Base-by-base conservation (phyloP, 1,284 basidiomycete genomes). In the Trametes sp. region DNA sequence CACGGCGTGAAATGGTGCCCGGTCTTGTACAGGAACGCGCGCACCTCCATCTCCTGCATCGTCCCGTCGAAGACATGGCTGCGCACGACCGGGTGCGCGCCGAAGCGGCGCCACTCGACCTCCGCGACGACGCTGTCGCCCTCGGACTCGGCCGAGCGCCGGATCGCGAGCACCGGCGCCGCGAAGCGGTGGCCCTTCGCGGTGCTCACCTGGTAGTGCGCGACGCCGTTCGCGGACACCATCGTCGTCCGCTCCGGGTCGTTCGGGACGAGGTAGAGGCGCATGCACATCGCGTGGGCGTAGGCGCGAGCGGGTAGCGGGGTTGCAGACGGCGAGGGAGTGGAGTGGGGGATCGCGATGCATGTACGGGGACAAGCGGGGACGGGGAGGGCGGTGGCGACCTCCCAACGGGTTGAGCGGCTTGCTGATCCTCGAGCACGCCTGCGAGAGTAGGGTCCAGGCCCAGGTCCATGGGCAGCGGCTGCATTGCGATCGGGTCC, bases 191-290 rank as follows among this genome's bases (percentile, higher is more conserved):
- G 68, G 50, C 68, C 65, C 49, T 78, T 75, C 48, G 71, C 66
- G 21, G 84, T 85, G 23, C 70, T 72, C 61, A 84, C 75, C 62
- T 77, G 76, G 68, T 84, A 86, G 61, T 83, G 81, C 26, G 79
- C 76, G 35, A 80, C 76, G 33, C 83, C 83, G 64, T 82, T 82
- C 24, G 78, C 71, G 19, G 84, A 84, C 28, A 85, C 76, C 48
- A 86, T 75, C 19, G 78, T 77, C 13, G 82, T 82, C 58, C 79
- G 77, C 67, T 81, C 76, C 7, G 82, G 81, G 65, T 84, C 79
- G 69, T 84, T 82, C 21, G 80, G 81, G 14, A 81, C 70, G 57
- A 85, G 77, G 69, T 82, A 84, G 28, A 85, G 74, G 57, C 83
- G 80, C 82, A 85, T 84, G 36, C 44, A 58, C 51, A 50, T 51